These are phyloP conservation scores for Clausena lansium DNA, from an alignment of 345 rosid genomes.

Conservation along the genomic window DNA sequence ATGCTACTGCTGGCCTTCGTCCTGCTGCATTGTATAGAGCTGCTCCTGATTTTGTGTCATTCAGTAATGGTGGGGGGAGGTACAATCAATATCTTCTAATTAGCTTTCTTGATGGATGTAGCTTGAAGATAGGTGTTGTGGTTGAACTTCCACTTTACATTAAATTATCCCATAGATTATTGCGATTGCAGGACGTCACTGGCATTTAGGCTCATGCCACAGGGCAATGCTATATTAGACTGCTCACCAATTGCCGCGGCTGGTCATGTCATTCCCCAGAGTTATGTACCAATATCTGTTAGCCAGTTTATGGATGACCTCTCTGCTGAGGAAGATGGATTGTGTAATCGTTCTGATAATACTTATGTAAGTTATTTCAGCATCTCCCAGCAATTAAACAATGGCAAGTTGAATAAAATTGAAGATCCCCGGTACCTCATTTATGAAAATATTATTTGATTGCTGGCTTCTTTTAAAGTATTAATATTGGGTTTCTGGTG, in stretches of 20 bases:
- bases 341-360: conserved; percentile 58
- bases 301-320: conserved; percentile 99
- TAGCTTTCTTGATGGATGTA: conserved; percentile 6
- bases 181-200: conserved; percentile 62
- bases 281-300: conserved; percentile 88
- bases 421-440: background rate
- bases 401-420: background rate
- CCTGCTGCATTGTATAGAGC: conserved; percentile 77
- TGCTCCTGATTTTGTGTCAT: conserved; percentile 48
- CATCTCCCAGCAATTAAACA: background rate
- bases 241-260: conserved; percentile 95
- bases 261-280: conserved; percentile 90
- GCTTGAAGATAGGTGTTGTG: conserved; percentile 7
- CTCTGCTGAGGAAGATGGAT: conserved; percentile 83
- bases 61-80: conserved; percentile 70
- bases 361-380: conserved; percentile 49
- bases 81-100: conserved; percentile 24
- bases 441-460: background rate
- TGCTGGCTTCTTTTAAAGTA: background rate
- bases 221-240: conserved; percentile 91
- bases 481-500: background rate
- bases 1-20: conserved; percentile 94
- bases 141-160: conserved; percentile 7
- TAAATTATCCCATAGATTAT: conserved; percentile 17
- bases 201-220: conserved; percentile 95